Evolutionary conservation across 495 filamentous ascomycete genomes (phyloP).

Genomic region (Lasiosphaeris hirsuta): DNA sequence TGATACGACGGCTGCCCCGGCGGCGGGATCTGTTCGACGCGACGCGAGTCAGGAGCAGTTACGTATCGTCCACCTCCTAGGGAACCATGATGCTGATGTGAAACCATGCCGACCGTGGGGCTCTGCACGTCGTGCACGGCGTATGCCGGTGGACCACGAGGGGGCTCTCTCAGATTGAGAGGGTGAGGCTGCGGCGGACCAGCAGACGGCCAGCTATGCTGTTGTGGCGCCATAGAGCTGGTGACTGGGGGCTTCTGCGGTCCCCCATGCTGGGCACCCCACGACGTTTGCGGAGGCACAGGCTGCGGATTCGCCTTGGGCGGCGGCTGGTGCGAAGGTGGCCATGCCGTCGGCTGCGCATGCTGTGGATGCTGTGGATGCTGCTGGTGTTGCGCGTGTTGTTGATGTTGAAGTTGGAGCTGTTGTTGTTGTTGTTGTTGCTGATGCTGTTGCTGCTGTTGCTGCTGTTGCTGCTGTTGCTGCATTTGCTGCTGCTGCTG

Average conservation of each 20-base stretch:
- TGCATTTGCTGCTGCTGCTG: constrained; percentile 22
- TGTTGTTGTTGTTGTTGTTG: constrained; percentile 25
- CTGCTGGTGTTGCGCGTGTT: constrained; percentile 16
- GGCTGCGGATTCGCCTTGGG: constrained; percentile 39
- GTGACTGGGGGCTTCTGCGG: constrained; percentile 38
- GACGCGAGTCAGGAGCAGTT: constrained; percentile 12
- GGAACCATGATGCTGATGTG: constrained; percentile 27
- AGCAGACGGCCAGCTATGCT: constrained; percentile 34
- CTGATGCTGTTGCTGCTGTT: constrained; percentile 30
- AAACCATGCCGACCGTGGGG: constrained; percentile 20
- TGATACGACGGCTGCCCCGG: constrained; percentile 34
- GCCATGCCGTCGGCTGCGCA: constrained; percentile 27
- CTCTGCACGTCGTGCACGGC: constrained; percentile 26
- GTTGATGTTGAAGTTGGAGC: constrained; percentile 12
- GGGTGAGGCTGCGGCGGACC: constrained; percentile 35
- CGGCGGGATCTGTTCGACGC: constrained; percentile 17
- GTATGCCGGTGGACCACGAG: constrained; percentile 33
- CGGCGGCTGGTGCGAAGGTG: constrained; percentile 36
- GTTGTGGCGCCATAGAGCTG: constrained; percentile 38
- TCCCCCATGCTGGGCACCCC: constrained; percentile 42
- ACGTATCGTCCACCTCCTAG: constrained; percentile 25
- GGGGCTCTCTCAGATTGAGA: constrained; percentile 34
- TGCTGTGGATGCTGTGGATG: constrained; percentile 11
- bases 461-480: constrained; percentile 20
- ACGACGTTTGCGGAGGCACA: constrained; percentile 36